These are phyloP conservation scores for Xylaria sp. DNA, from an alignment of 2,329 filamentous ascomycete species.

Conservation along the genomic window DNA sequence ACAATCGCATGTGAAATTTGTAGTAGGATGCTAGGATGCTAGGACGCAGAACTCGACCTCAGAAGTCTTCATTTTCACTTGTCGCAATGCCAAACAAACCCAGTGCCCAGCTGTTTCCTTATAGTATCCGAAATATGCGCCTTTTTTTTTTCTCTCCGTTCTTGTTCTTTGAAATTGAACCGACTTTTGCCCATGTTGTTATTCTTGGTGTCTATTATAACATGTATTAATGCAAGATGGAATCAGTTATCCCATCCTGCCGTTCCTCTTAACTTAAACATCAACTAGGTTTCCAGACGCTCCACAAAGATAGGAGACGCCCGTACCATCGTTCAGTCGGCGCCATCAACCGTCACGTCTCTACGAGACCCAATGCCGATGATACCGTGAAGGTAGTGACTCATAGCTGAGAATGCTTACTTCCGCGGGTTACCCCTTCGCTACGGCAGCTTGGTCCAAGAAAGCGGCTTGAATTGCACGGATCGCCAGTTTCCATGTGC, in stretches of 20 bases:
- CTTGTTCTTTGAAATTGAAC: neutral
- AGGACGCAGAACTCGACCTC: slow-evolving; percentile 10
- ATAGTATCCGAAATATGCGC: neutral
- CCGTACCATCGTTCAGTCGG: neutral
- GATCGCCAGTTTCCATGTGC: neutral
- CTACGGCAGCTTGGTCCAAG: neutral
- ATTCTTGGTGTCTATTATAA: neutral
- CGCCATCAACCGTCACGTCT: neutral
- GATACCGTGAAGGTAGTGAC: neutral
- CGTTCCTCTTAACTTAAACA: neutral
- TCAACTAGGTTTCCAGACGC: neutral
- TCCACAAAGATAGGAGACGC: neutral
- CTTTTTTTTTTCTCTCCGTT: too few species aligned
- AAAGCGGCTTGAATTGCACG: slow-evolving; percentile 8
- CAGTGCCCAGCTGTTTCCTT: neutral
- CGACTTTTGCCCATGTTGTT: neutral
- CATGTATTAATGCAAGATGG: neutral
- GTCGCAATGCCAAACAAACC: neutral
- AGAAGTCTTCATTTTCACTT: neutral
- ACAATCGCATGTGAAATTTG: neutral
- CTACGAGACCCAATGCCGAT: neutral
- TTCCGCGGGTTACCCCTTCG: neutral
- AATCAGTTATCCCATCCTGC: neutral
- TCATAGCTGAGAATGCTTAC: neutral
- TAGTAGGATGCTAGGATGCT: neutral